A percentile compares a stretch with the other conserved stretches of the same genome.
Conservation (phyloP, 148 eudicot species). For the Linanthus parryae region DNA sequence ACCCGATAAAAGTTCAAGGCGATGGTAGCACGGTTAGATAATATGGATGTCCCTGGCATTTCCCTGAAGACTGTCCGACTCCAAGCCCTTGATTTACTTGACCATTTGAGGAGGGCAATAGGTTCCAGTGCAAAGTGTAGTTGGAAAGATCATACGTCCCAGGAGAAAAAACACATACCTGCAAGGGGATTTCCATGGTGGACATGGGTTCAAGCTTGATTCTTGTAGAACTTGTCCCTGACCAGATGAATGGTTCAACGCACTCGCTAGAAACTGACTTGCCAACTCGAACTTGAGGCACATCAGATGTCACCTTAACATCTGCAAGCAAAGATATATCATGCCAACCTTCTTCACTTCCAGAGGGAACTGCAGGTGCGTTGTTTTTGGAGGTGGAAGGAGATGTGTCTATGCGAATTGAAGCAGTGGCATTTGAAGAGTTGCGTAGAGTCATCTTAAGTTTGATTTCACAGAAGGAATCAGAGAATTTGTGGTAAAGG, state of each 20-base stretch:
- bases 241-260: slow-evolving; percentile 76
- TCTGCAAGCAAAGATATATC: slow-evolving; percentile 42
- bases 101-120: slow-evolving; percentile 14
- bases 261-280: slow-evolving; percentile 29
- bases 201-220: slow-evolving; percentile 50
- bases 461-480: slow-evolving; percentile 58
- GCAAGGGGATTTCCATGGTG: slow-evolving; percentile 56
- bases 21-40: slow-evolving; percentile 61
- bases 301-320: slow-evolving; percentile 35
- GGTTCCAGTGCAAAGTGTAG: slow-evolving; percentile 62
- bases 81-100: slow-evolving; percentile 16
- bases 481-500: slow-evolving; percentile 50
- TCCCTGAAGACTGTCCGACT: slow-evolving; percentile 44
- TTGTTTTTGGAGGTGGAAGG: slow-evolving; percentile 29
- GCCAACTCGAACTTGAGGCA: slow-evolving; percentile 13
- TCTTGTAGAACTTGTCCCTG: slow-evolving; percentile 62
- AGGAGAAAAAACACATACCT: slow-evolving; percentile 66
- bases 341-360: slow-evolving; percentile 80
- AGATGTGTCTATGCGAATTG: slow-evolving; percentile 38
- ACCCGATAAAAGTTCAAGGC: slow-evolving; percentile 25
- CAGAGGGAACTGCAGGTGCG: slow-evolving; percentile 29
- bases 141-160: slow-evolving; percentile 81
- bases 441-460: slow-evolving; percentile 66
- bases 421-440: slow-evolving; percentile 40
- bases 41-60: slow-evolving; percentile 64